Evolutionary conservation across 768 basidiomycete genomes (phyloP), one percentile per base, ranked within the genome.

Genomic region (Trametes cingulata): DNA sequence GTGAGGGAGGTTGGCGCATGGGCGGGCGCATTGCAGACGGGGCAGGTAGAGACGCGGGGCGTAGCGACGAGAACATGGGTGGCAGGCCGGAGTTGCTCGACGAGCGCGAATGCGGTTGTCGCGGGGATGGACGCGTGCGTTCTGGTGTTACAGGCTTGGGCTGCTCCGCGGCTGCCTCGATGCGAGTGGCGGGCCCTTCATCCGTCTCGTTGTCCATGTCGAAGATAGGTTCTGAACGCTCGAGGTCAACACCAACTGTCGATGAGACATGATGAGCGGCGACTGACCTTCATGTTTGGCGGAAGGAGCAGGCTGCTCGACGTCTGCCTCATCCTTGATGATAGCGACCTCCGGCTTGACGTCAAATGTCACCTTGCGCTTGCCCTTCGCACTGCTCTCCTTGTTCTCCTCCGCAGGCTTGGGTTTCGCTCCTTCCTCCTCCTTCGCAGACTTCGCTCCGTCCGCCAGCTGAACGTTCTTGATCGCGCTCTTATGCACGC

Each of bases 281-380:
- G 25, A 71, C 75, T 59, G 62, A 84, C 86, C 86, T 76, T 82
- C 79, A 25, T 49, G 48, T 12, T 52, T 29, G n/a, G 57, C 55
- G 27, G 57, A 39, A 47, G 47, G 17, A 27, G 53, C 45, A 25
- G 35, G 37, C 29, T 37, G 49, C 55, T 75, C 73, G 40, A 71
- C 58, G 35, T 71, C 73, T 17, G 74, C 67, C 57, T 79, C 73
- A 25, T 71, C 71, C 29, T 79, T 76, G 61, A 80, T 80, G n/a
- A 80, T 76, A 24, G 78, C 73, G 12, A 81, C 78, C 39, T 78
- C 83, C 20, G 85, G 82, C 68, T 86, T 76, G 49, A 87, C 81
- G 63, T 91, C 82, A 66, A 91, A 91, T 9, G 87, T 89, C 29
- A 91, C 87, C 70, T 85, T 88, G 61, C 84, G 78, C 71, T 85